These are phyloP conservation scores for Picea mariana DNA, from an alignment of 83 land plant species.

Conservation along the genomic window DNA sequence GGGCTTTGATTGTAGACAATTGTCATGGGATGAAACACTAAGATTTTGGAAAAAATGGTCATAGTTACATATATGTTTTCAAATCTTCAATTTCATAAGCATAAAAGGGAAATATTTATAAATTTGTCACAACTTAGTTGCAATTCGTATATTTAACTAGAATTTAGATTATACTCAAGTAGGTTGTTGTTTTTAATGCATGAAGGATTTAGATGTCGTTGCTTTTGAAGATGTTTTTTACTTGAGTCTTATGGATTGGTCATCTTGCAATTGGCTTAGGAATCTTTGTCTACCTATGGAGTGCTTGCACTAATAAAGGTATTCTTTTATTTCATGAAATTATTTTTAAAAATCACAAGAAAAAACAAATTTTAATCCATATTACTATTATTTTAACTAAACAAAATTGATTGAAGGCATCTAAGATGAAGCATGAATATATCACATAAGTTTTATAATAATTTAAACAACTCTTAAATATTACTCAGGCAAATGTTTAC, in stretches of 20 bases:
- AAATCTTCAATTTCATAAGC: no score
- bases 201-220: slow-evolving; percentile 96
- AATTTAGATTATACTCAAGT: not conserved
- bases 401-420: not conserved
- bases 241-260: slow-evolving; percentile 97
- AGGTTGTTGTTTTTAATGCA: slow-evolving; percentile 26
- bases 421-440: not conserved
- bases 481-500: no score
- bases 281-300: slow-evolving; percentile 98
- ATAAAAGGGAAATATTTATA: no score
- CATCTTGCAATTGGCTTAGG: slow-evolving; percentile 98
- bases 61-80: no score
- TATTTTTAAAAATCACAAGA: not conserved
- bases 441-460: not conserved
- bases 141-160: not conserved
- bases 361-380: no score
- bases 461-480: not conserved
- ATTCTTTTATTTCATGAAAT: slow-evolving; percentile 2
- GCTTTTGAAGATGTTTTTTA: slow-evolving; percentile 99
- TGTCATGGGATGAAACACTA: no score
- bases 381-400: not conserved
- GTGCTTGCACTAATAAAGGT: slow-evolving; percentile 97
- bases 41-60: no score
- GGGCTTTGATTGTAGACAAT: no score
- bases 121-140: no score